Evolutionary conservation across 2,329 filamentous ascomycete genomes (phyloP), one percentile per base, ranked within the genome.

Genomic region (Alternaria postmessia): DNA sequence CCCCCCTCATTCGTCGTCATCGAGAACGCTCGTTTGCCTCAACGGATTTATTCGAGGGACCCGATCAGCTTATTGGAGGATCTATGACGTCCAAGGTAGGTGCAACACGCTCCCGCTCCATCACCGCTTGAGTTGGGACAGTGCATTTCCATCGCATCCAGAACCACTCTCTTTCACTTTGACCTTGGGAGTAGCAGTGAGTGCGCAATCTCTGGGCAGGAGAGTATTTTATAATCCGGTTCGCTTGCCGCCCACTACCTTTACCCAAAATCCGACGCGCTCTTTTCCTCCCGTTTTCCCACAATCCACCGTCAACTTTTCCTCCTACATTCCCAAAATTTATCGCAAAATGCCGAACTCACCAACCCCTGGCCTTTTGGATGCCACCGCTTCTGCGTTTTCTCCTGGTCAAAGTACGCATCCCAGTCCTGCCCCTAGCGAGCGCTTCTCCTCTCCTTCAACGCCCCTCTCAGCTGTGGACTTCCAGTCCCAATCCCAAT

Each of bases 91-190:
- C 32, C 30, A 24, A 32, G 36, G 36, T 32, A 49, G 12, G 22
- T 36, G 9, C 30, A 49, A 14, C 30, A n/a, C 46, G 34, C 32
- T 49, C 46, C 34, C 34, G 20, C 30, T 51, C 24, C 49, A 28
- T 51, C 34, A 18, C 49, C 22, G 49, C 49, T 51, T 30, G 49
- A 41, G 34, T 16, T 34, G 34, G 49, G 20, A 51, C 22, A 41
- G 22, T 51, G 36, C 49, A 28, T 28, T 41, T 11, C 1, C 49
- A 47, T 41, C 49, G 49, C 36, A 24, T 36, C 20, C 7, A 32
- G 8, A 49, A 16, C 22, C 49, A 41, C 22, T 22, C 36, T 26
- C 36, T 41, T 41, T 38, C 24, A 30, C 36, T 51, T 38, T 51
- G 34, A 51, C 34, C 5, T 9, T 6, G 2, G 16, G 16, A 18